Percentiles rank a stretch among this genome's conserved stretches.
Evolutionary conservation across 805 yeast species (phyloP).

Genomic region (Jamesozyma piceae): DNA sequence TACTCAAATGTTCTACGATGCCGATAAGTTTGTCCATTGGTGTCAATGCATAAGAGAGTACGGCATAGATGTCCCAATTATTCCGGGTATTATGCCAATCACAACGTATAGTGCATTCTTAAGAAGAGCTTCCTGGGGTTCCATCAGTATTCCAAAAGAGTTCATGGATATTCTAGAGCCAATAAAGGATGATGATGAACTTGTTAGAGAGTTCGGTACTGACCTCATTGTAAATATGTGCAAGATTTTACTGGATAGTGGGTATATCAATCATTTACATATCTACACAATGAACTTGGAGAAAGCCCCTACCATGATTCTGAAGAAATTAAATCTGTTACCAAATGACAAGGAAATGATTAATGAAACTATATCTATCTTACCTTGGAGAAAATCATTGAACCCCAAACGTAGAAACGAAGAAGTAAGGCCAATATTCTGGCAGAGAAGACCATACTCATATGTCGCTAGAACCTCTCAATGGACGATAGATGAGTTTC

Average conservation of each 20-base stretch:
- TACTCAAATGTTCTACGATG: constrained; percentile 97
- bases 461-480: constrained; percentile 82
- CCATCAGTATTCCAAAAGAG: constrained; percentile 65
- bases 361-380: constrained; percentile 19
- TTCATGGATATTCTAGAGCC: constrained; percentile 67
- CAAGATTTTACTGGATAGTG: constrained; percentile 54
- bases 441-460: constrained; percentile 89
- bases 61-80: constrained; percentile 77
- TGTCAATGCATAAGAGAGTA: constrained; percentile 55
- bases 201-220: constrained; percentile 79
- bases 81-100: constrained; percentile 98
- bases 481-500: constrained; percentile 85
- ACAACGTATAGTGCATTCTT: constrained; percentile 88
- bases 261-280: constrained; percentile 76
- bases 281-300: constrained; percentile 97
- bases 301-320: constrained; percentile 77
- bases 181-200: constrained; percentile 80
- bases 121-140: constrained; percentile 93
- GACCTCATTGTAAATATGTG: constrained; percentile 81
- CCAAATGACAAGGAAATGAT: constrained; percentile 30
- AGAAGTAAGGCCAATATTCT: constrained; percentile 85
- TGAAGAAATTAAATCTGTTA: constrained; percentile 61
- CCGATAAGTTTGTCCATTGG: constrained; percentile 77
- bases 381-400: constrained; percentile 90
- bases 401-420: constrained; percentile 74